Evolutionary conservation across 306 rosid genomes (phyloP).

Genomic region (Canavalia ensiformis): DNA sequence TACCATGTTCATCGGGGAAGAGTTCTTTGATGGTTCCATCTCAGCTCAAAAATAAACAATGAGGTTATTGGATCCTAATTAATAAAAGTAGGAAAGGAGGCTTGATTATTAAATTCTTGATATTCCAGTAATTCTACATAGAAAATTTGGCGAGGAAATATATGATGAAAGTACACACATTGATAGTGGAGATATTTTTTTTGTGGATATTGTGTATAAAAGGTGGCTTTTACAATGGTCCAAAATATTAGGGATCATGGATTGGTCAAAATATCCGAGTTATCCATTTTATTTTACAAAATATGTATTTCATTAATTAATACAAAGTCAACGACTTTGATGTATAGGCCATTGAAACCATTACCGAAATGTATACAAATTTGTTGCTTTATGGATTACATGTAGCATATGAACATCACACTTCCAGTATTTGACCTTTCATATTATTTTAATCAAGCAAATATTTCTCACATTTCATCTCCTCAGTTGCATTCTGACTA

Average conservation of each 20-base stretch:
- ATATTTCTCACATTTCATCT: not conserved
- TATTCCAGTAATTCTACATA: not conserved
- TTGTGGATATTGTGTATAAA: not conserved
- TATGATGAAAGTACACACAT: not conserved
- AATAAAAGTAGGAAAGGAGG: not conserved
- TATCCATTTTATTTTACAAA: not conserved
- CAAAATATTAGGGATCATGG: not conserved
- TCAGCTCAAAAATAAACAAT: not conserved
- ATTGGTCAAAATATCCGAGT: not conserved
- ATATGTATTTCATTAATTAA: not conserved
- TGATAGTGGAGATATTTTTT: not conserved
- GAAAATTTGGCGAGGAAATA: not conserved
- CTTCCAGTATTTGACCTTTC: not conserved
- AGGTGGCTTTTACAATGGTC: not conserved
- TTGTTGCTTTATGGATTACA: slow-evolving; percentile 17
- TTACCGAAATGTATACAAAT: not conserved
- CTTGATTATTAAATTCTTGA: slow-evolving; percentile 4
- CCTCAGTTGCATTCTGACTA: not conserved
- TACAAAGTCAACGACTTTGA: not conserved
- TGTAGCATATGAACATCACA: not conserved
- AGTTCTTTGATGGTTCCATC: not conserved
- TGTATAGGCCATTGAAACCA: not conserved
- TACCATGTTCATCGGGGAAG: not conserved
- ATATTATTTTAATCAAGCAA: not conserved
- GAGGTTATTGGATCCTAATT: not conserved